Percentiles rank a stretch among this genome's conserved stretches.
Conservation (phyloP, 2,329 filamentous ascomycete genomes). For the Colletotrichum falcatum region DNA sequence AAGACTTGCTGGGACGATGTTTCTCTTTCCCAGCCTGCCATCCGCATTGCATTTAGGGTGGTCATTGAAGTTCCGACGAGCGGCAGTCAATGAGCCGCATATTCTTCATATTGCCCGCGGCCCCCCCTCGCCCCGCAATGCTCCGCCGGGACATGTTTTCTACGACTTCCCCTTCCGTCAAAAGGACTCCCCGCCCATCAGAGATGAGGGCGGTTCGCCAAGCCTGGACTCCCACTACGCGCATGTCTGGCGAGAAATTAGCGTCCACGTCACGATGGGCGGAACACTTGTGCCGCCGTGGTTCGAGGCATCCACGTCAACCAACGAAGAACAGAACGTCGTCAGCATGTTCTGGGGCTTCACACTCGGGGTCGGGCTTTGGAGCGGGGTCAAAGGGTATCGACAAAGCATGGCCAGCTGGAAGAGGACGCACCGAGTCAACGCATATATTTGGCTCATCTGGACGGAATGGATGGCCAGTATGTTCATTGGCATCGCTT, state of each 20-base stretch:
- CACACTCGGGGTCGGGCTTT: constrained; percentile 51
- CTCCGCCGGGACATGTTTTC: neutral
- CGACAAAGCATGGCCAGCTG: constrained; percentile 51
- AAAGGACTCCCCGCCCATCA: neutral
- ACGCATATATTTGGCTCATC: constrained; percentile 54
- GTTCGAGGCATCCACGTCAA: constrained; percentile 32
- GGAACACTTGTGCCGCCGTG: constrained; percentile 36
- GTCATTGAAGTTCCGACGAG: constrained; percentile 30
- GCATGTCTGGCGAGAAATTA: constrained; percentile 1
- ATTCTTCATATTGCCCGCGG: constrained; percentile 22
- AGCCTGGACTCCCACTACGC: neutral
- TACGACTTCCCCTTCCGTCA: neutral
- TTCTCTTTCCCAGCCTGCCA: neutral
- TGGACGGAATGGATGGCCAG: constrained; percentile 55
- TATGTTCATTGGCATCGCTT: constrained; percentile 50
- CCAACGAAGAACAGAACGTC: constrained; percentile 48
- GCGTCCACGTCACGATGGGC: constrained; percentile 4
- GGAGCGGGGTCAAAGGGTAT: constrained; percentile 50
- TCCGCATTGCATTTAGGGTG: constrained; percentile 6
- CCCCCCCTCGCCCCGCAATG: neutral
- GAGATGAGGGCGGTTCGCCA: constrained; percentile 16
- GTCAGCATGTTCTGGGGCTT: constrained; percentile 54
- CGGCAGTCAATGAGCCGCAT: constrained; percentile 3
- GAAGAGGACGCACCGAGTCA: constrained; percentile 49
- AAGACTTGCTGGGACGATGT: constrained; percentile 7